phyloP scores from a whole-genome alignment of 2,329 filamentous ascomycete species.

The Exophiala alcalophila region DNA sequence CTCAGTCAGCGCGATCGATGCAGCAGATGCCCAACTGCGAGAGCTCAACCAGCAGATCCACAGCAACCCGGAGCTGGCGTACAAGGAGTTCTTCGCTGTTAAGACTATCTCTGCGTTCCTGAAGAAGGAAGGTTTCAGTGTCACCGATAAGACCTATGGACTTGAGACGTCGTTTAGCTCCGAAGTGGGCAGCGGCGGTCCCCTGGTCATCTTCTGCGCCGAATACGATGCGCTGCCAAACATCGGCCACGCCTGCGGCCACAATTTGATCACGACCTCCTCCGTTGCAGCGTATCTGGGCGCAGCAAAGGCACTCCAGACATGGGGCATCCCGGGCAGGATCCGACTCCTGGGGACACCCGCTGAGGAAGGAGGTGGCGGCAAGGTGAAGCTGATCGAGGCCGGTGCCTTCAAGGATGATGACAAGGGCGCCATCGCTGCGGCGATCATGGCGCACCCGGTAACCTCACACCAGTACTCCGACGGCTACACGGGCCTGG shows the following conservation, averaged over 20 bases:
- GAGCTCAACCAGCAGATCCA: conserved; percentile 34
- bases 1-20: conserved; percentile 1
- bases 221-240: conserved; percentile 41
- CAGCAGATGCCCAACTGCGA: neutral
- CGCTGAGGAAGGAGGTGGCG: conserved; percentile 40
- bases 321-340: conserved; percentile 29
- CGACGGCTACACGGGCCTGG: conserved; percentile 31
- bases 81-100: conserved; percentile 49
- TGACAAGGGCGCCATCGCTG: conserved; percentile 37
- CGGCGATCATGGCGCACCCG: conserved; percentile 44
- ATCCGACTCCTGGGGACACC: conserved; percentile 40
- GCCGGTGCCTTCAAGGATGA: conserved; percentile 41
- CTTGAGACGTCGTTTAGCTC: conserved; percentile 53
- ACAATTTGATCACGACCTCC: conserved; percentile 41
- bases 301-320: conserved; percentile 33
- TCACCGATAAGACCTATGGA: conserved; percentile 51
- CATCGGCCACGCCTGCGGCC: conserved; percentile 42
- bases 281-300: conserved; percentile 39
- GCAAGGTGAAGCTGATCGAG: conserved; percentile 43
- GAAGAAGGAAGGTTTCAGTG: conserved; percentile 24
- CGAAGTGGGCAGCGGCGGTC: conserved; percentile 41
- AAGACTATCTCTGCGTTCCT: conserved; percentile 9
- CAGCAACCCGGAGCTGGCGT: conserved; percentile 52
- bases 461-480: conserved; percentile 12
- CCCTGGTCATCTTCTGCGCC: conserved; percentile 38